Evolutionary conservation across 2,329 filamentous ascomycete species (phyloP).

Genomic region (Phialemoniopsis sp.): DNA sequence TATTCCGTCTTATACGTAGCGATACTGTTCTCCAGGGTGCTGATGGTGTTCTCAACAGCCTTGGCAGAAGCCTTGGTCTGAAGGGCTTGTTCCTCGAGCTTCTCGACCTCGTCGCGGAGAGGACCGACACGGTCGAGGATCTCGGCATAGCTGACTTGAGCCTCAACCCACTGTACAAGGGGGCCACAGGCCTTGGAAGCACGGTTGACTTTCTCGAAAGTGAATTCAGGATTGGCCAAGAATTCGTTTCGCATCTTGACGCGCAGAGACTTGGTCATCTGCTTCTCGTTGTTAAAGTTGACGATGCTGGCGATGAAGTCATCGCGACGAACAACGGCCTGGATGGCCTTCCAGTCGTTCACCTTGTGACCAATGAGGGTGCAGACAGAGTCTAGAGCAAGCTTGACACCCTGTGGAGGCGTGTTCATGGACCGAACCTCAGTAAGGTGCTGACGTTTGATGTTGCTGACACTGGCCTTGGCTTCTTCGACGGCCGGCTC

Average conservation of each 20-base stretch:
- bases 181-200: constrained; percentile 96
- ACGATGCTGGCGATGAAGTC: constrained; percentile 98
- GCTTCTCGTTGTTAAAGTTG: constrained; percentile 90
- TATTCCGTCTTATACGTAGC: constrained; percentile 95
- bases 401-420: constrained; percentile 83
- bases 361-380: constrained; percentile 88
- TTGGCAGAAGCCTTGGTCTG: constrained; percentile 92
- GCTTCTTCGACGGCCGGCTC: constrained; percentile 92
- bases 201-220: constrained; percentile 91
- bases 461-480: constrained; percentile 95
- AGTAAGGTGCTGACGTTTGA: constrained; percentile 94
- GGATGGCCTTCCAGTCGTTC: constrained; percentile 79
- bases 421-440: constrained; percentile 97
- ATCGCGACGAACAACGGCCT: constrained; percentile 82
- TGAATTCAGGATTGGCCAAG: constrained; percentile 90
- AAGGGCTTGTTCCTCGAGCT: constrained; percentile 82
- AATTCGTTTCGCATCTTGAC: constrained; percentile 91
- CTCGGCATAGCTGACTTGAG: constrained; percentile 96
- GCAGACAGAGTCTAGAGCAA: constrained; percentile 95
- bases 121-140: constrained; percentile 94
- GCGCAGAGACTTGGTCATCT: constrained; percentile 83
- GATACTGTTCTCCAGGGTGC: constrained; percentile 82
- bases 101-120: constrained; percentile 80
- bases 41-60: constrained; percentile 85
- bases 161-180: constrained; percentile 93